Percentiles rank a stretch among this genome's conserved stretches.
Evolutionary conservation across 2,329 filamentous ascomycete genomes (phyloP).

Genomic region (Colletotrichum neosansevieriae): DNA sequence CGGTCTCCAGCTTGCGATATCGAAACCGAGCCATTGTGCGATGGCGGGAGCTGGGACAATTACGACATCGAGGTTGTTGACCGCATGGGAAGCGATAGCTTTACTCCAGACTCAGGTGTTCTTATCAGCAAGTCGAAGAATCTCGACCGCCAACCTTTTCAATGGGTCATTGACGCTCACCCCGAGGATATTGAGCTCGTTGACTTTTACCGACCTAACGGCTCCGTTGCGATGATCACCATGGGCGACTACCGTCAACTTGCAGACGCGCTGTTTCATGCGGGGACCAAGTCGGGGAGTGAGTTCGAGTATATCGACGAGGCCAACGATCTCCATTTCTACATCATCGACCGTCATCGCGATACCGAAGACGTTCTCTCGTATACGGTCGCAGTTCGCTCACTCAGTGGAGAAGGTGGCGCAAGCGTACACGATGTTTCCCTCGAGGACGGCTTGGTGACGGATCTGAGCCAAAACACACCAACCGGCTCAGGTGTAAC

Average conservation of each 20-base stretch:
- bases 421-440: constrained; percentile 51
- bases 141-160: constrained; percentile 58
- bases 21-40: constrained; percentile 59
- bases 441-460: constrained; percentile 51
- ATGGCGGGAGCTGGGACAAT: constrained; percentile 62
- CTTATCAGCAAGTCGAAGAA: constrained; percentile 67
- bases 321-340: constrained; percentile 62
- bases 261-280: constrained; percentile 66
- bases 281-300: constrained; percentile 63
- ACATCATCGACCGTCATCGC: constrained; percentile 58
- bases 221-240: constrained; percentile 59
- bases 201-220: constrained; percentile 63
- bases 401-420: constrained; percentile 52
- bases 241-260: constrained; percentile 67
- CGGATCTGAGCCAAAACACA: constrained; percentile 41
- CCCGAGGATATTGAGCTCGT: constrained; percentile 63
- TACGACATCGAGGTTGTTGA: constrained; percentile 67
- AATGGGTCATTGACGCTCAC: constrained; percentile 67
- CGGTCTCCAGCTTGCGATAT: constrained; percentile 58
- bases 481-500: constrained; percentile 51
- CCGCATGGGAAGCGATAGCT: constrained; percentile 66
- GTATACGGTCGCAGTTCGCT: constrained; percentile 61
- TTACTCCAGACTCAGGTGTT: constrained; percentile 64
- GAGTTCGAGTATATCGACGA: constrained; percentile 62
- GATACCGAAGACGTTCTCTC: constrained; percentile 57